Conservation (phyloP, 1,284 basidiomycete genomes). For the Cutaneotrichosporon sp. region DNA sequence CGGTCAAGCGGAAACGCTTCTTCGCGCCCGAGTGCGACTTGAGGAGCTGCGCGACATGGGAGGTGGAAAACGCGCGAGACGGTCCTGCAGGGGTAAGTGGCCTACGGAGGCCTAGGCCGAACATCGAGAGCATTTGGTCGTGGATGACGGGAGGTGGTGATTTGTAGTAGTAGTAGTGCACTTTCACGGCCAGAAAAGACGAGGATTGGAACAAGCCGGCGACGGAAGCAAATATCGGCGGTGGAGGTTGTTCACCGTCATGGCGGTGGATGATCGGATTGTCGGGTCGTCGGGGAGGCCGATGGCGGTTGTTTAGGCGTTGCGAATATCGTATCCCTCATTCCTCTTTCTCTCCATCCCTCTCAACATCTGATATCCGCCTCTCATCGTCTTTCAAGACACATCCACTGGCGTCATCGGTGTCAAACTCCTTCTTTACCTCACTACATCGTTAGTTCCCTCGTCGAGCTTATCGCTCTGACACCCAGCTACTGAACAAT, state of each 20-base stretch:
- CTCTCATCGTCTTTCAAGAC: no score
- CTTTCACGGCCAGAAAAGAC: neutral
- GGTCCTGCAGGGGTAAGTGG: neutral
- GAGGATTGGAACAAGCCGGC: neutral
- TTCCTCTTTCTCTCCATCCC: no score
- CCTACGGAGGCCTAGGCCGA: slow-evolving; percentile 2
- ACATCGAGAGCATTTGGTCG: slow-evolving; percentile 6
- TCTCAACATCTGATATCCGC: no score
- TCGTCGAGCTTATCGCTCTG: neutral
- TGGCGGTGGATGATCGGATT: no score
- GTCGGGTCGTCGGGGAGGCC: no score
- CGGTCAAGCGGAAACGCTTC: slow-evolving; percentile 31
- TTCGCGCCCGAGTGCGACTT: slow-evolving; percentile 38
- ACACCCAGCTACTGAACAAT: slow-evolving; percentile 48
- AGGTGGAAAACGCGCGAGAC: slow-evolving; percentile 13
- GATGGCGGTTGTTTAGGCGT: no score
- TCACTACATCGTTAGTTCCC: no score
- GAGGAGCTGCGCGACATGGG: slow-evolving; percentile 19
- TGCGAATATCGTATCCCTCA: no score
- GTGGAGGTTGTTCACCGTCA: neutral
- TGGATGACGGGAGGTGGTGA: neutral
- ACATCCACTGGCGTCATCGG: no score
- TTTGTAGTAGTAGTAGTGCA: neutral
- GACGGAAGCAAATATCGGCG: neutral
- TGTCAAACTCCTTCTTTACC: no score